These are phyloP conservation scores for Endotrypanum monterogeii DNA, from an alignment of 208 protist species.

Conservation along the genomic window DNA sequence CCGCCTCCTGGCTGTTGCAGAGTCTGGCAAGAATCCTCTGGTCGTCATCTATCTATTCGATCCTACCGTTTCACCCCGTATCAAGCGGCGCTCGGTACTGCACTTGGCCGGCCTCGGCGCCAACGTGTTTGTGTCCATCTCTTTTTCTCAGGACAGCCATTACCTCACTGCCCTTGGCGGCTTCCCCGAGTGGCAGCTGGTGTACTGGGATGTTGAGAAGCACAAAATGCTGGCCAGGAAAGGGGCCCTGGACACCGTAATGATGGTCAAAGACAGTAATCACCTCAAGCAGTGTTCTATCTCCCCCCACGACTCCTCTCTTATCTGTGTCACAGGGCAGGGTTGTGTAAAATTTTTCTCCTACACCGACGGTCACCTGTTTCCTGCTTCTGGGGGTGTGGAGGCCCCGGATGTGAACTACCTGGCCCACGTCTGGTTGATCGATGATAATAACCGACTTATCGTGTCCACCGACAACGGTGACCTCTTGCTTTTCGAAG, in stretches of 20 bases:
- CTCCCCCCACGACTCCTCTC: slow-evolving; percentile 81
- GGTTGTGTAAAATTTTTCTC: slow-evolving; percentile 91
- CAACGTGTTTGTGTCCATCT: slow-evolving; percentile 85
- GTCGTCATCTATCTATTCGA: slow-evolving; percentile 94
- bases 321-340: slow-evolving; percentile 93
- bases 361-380: slow-evolving; percentile 80
- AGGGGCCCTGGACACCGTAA: slow-evolving; percentile 51
- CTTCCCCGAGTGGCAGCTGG: slow-evolving; percentile 92
- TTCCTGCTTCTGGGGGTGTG: slow-evolving; percentile 52
- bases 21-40: slow-evolving; percentile 77
- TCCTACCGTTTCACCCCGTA: slow-evolving; percentile 65
- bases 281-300: slow-evolving; percentile 93
- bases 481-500: slow-evolving; percentile 94
- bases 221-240: slow-evolving; percentile 79
- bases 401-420: slow-evolving; percentile 87
- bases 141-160: slow-evolving; percentile 92
- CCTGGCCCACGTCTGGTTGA: slow-evolving; percentile 93
- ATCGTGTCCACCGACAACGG: slow-evolving; percentile 94
- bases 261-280: slow-evolving; percentile 41
- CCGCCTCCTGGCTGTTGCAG: slow-evolving; percentile 93
- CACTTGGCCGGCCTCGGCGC: slow-evolving; percentile 85
- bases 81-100: slow-evolving; percentile 84
- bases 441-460: slow-evolving; percentile 79
- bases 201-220: slow-evolving; percentile 94
- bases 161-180: slow-evolving; percentile 88